phyloP scores from a whole-genome alignment of 2,329 filamentous ascomycete species.

The Fusarium sp. region DNA sequence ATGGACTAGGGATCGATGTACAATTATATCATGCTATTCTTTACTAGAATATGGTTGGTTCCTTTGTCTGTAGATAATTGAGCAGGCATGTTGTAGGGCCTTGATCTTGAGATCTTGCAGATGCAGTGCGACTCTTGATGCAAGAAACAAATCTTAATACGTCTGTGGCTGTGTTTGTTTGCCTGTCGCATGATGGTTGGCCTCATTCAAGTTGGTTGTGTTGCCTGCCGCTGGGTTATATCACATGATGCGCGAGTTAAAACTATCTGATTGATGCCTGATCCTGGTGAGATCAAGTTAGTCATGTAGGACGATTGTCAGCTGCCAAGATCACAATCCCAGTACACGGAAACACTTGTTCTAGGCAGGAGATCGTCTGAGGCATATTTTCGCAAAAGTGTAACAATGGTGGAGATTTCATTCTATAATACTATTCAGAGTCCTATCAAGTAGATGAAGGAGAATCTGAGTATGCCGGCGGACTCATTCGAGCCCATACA shows the following conservation, averaged over 20 bases:
- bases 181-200: constrained; percentile 12
- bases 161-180: neutral
- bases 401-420: neutral
- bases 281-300: neutral
- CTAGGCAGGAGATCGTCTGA: neutral
- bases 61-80: rapidly evolving
- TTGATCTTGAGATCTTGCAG: constrained; percentile 4
- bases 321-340: neutral
- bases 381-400: neutral
- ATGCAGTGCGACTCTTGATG: neutral
- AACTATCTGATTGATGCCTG: constrained; percentile 16
- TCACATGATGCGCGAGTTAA: constrained; percentile 24
- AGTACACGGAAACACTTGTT: neutral
- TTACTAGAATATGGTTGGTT: neutral
- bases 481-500: constrained; percentile 31
- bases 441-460: neutral
- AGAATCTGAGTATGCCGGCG: neutral
- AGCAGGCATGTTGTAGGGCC: neutral
- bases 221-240: constrained; percentile 6
- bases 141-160: neutral
- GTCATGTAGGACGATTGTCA: constrained; percentile 5
- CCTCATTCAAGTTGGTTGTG: neutral
- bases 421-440: neutral
- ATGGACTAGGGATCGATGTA: neutral
- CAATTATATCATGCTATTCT: constrained; percentile 11